phyloP scores from a whole-genome alignment of 768 basidiomycete species.

The Phylloporus sp. region DNA sequence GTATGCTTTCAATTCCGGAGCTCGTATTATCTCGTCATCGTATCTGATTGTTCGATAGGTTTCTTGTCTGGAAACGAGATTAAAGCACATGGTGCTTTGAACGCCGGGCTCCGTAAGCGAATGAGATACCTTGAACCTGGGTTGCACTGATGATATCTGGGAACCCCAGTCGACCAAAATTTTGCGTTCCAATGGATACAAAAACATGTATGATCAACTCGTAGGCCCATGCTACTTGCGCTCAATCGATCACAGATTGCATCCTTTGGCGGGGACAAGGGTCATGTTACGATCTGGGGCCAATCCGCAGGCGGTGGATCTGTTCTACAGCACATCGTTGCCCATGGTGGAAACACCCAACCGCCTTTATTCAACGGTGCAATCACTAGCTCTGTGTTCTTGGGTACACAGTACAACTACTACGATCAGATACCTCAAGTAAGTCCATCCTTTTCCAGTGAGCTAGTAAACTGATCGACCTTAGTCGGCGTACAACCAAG shows the following conservation, averaged over 20 bases:
- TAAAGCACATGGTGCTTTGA: conserved; percentile 30
- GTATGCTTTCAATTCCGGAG: conserved; percentile 6
- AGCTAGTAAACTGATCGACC: not conserved
- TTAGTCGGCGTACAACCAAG: conserved; percentile 19
- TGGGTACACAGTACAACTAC: conserved; percentile 33
- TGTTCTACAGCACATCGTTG: conserved; percentile 33
- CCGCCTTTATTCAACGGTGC: conserved; percentile 32
- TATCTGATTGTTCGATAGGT: conserved; percentile 15
- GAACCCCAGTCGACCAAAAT: conserved; percentile 31
- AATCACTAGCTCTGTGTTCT: conserved; percentile 31
- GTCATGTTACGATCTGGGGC: conserved; percentile 36
- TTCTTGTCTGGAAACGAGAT: conserved; percentile 31
- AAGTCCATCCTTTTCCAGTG: not conserved
- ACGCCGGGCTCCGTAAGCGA: conserved; percentile 34
- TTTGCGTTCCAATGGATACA: conserved; percentile 37
- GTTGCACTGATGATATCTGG: not conserved
- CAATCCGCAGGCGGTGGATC: conserved; percentile 35
- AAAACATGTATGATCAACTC: conserved; percentile 20
- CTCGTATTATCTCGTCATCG: not conserved
- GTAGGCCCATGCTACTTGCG: not conserved
- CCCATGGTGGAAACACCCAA: conserved; percentile 31
- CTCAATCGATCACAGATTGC: too few relatives aligned
- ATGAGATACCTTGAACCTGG: not conserved
- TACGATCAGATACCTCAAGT: conserved; percentile 31
- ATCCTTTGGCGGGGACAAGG: conserved; percentile 33